A percentile compares a stretch with the other conserved stretches of the same genome.
Evolutionary conservation across 345 rosid species (phyloP).

Genomic region (Abelmoschus esculentus): DNA sequence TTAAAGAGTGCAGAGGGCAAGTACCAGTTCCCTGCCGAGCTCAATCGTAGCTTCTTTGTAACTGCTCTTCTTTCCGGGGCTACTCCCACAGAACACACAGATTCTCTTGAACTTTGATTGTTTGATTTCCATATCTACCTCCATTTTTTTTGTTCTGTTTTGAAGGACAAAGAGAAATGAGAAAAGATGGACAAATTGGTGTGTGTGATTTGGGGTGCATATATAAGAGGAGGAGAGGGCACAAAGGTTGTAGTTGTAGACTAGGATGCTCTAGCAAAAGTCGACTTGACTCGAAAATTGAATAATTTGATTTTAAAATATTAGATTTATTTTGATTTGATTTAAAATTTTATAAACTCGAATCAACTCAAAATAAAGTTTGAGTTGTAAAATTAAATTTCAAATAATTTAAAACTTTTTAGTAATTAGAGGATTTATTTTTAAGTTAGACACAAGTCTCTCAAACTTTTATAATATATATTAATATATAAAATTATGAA

Average conservation of each 20-base stretch:
- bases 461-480: no score
- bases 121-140: conserved; percentile 29
- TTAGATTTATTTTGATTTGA: no score
- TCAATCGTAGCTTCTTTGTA: conserved; percentile 78
- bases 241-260: not conserved
- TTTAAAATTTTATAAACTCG: no score
- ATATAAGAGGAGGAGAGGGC: conserved; percentile 23
- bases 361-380: no score
- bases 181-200: not conserved
- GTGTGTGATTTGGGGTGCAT: conserved; percentile 5
- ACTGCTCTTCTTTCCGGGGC: conserved; percentile 66
- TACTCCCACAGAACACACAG: conserved; percentile 96
- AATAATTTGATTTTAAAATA: no score
- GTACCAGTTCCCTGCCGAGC: conserved; percentile 75
- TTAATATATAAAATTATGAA: no score
- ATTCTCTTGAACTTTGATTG: conserved; percentile 59
- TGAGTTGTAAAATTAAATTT: no score
- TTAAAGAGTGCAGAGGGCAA: not conserved
- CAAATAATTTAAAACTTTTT: no score
- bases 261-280: no score
- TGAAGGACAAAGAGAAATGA: not conserved
- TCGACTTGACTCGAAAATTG: no score
- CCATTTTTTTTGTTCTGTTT: conserved; percentile 18
- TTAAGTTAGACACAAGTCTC: no score
- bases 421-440: no score